Percentiles rank a stretch among this genome's conserved stretches.
phyloP scores from a whole-genome alignment of 2,329 filamentous ascomycete genomes.

The Cladosporium austrohemisphaericum region DNA sequence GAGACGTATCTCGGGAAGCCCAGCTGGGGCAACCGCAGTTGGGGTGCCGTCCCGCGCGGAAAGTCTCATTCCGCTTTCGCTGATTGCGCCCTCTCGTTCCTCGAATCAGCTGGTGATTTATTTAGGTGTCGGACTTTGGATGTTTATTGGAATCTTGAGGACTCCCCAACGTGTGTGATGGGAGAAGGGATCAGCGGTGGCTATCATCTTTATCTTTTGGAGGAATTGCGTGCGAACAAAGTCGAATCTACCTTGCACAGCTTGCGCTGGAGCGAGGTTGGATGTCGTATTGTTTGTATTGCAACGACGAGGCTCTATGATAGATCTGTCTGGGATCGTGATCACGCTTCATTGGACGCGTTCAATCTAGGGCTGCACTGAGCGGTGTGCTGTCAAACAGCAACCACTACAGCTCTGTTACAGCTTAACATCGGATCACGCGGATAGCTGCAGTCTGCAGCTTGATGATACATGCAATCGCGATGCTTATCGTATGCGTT shows the following conservation, averaged over 20 bases:
- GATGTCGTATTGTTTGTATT: no score
- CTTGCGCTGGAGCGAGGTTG: no score
- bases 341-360: no score
- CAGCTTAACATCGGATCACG: slow-evolving; percentile 1
- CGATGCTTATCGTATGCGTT: background rate
- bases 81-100: no score
- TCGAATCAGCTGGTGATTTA: background rate
- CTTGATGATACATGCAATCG: no score
- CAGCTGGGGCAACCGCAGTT: slow-evolving; percentile 1
- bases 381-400: no score
- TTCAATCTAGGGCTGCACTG: no score
- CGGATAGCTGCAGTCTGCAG: slow-evolving; percentile 1
- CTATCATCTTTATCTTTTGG: background rate
- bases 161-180: background rate
- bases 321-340: no score
- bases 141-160: background rate
- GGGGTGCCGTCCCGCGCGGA: slow-evolving; percentile 2
- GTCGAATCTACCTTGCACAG: background rate
- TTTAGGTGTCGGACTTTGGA: background rate
- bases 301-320: no score
- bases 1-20: no score
- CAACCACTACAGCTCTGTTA: no score
- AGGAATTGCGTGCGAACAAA: background rate
- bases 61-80: background rate
- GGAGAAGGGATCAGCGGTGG: background rate